These are phyloP conservation scores for Truncatella angustata DNA, from an alignment of 2,329 filamentous ascomycete genomes.

Conservation along the genomic window DNA sequence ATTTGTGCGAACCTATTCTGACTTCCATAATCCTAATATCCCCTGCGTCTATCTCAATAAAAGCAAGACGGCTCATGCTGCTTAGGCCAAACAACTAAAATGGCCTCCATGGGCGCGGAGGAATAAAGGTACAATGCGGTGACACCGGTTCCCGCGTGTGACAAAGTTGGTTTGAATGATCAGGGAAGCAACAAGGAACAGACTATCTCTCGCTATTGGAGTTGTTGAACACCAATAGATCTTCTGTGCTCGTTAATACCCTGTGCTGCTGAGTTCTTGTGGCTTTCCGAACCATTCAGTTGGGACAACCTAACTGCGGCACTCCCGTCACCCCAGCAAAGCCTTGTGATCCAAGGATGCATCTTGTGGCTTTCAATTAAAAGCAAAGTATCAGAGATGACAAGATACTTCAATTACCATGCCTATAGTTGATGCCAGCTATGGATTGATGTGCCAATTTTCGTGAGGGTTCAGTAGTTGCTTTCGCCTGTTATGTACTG, in stretches of 20 bases:
- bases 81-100: no score
- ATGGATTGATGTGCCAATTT: no score
- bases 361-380: background rate
- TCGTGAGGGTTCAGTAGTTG: no score
- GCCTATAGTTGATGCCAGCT: no score
- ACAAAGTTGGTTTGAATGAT: no score
- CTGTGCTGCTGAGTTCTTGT: background rate
- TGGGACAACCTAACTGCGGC: slow-evolving; percentile 7
- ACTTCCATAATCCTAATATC: background rate
- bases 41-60: background rate
- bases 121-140: background rate
- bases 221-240: background rate
- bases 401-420: no score
- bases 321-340: background rate
- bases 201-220: no score
- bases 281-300: slow-evolving; percentile 9
- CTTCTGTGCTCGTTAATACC: background rate
- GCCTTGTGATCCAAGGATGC: background rate
- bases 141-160: background rate
- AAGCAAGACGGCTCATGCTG: background rate
- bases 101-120: no score
- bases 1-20: no score
- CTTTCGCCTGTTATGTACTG: no score
- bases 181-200: no score
- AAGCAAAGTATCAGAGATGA: background rate